phyloP scores from a whole-genome alignment of 2,329 filamentous ascomycete species.

The Penicillium crustosum region DNA sequence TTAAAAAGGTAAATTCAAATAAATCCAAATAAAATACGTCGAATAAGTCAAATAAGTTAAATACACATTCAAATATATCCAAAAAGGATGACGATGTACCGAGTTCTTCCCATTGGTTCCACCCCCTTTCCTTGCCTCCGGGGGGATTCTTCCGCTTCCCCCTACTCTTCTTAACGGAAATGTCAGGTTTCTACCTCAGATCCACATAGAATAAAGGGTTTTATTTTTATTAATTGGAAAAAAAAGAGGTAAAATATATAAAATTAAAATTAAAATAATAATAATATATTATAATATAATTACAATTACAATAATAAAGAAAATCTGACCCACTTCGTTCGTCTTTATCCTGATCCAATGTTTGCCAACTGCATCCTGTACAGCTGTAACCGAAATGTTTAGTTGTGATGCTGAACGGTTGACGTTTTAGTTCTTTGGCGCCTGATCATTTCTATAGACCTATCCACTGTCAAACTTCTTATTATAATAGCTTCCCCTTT shows the following conservation, averaged over 20 bases:
- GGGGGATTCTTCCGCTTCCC: slow-evolving; percentile 20
- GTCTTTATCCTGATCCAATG: slow-evolving; percentile 34
- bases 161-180: slow-evolving; percentile 14
- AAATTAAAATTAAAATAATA: slow-evolving; percentile 7
- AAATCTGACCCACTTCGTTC: slow-evolving; percentile 26
- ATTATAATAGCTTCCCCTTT: slow-evolving; percentile 31
- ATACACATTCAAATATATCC: not conserved
- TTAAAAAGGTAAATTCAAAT: no score
- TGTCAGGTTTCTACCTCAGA: slow-evolving; percentile 9
- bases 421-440: slow-evolving; percentile 31
- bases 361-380: slow-evolving; percentile 39
- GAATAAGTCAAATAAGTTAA: not conserved
- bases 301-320: slow-evolving; percentile 11
- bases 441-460: slow-evolving; percentile 36
- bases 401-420: slow-evolving; percentile 32
- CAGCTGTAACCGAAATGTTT: slow-evolving; percentile 39
- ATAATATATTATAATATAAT: no score
- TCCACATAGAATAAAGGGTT: slow-evolving; percentile 15
- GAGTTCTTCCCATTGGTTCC: slow-evolving; percentile 16
- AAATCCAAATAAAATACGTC: not conserved
- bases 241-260: not conserved
- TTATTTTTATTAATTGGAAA: not conserved
- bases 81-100: slow-evolving; percentile 18
- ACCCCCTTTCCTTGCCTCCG: slow-evolving; percentile 22
- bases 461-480: slow-evolving; percentile 33